Evolutionary conservation across 192 early-diverging fungal genomes (phyloP), one percentile per base, ranked within the genome.

Genomic region (Pilaira anomala): DNA sequence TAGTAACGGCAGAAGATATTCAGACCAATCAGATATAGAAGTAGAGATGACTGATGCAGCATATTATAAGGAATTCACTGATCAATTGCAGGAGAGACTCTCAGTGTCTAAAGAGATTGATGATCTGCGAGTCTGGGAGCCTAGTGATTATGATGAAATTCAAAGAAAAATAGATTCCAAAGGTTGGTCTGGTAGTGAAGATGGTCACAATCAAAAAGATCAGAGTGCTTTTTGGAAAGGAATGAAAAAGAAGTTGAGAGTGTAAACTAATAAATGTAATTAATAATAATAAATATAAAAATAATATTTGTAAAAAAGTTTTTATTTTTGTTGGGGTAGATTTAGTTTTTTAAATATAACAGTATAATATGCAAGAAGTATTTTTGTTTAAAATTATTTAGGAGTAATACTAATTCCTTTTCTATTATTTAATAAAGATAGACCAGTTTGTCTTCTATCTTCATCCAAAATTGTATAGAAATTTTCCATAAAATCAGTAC

Each of bases 231-330:
- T 63, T 24, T 63, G 62, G 62, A 63, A 49, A 41, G 62, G 62
- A 21, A 63, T 63, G 62, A 63, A 63, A 18, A 63, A 63, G 49
- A 63, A 63, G 62, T 53, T 63, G 16, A 30, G 62, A 50, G 48
- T 42, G 14, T 63, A 63, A 50, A 41, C 19, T 18, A 40, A 54
- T n/a, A 18, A 8, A 36, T 9, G 33, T 36, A 36, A 1, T 36
- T 9, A 36, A 36, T 36, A n/a, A n/a, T 36, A 36, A 36, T 36
- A 36, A 36, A 36, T 4, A 36, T 9, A 9, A 9, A 36, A 36
- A 36, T 33, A 9, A 9, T 36, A 36, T 36, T 36, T 36, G 33
- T 36, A 36, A 36, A n/a, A n/a, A n/a, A n/a, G n/a, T n/a, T n/a
- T n/a, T n/a, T n/a, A n/a, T n/a, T n/a, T n/a, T n/a, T n/a, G n/a